Evolutionary conservation across 257 asterid species (phyloP).

Genomic region (Solanum chiquidenum): DNA sequence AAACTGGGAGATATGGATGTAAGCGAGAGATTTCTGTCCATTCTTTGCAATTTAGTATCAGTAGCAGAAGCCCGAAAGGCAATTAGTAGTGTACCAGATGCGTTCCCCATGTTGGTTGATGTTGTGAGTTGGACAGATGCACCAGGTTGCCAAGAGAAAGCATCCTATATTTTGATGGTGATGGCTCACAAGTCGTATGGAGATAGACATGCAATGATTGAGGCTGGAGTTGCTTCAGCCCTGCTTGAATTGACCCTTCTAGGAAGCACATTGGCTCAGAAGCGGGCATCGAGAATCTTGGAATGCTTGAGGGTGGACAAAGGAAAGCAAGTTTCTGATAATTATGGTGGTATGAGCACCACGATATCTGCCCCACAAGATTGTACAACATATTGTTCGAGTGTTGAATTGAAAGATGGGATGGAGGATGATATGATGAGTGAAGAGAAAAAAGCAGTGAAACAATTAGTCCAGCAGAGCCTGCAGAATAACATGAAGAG

Average conservation of each 20-base stretch:
- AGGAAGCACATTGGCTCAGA: conserved; percentile 74
- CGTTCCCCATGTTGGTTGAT: conserved; percentile 47
- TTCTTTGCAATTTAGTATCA: conserved; percentile 54
- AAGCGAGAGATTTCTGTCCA: conserved; percentile 65
- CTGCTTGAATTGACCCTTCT: conserved; percentile 68
- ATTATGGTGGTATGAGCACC: conserved; percentile 10
- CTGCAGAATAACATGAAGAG: conserved; percentile 80
- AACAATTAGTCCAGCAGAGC: conserved; percentile 79
- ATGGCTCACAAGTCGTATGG: conserved; percentile 77
- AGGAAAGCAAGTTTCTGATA: conserved; percentile 56
- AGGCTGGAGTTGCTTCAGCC: conserved; percentile 65
- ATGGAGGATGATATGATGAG: conserved; percentile 45
- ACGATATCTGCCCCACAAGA: conserved; percentile 46
- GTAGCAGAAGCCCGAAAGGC: conserved; percentile 58
- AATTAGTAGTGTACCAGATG: conserved; percentile 41
- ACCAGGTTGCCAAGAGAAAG: conserved; percentile 82
- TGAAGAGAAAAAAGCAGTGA: conserved; percentile 75
- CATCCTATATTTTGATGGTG: conserved; percentile 73
- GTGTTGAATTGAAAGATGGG: background rate
- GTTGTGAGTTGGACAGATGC: conserved; percentile 72
- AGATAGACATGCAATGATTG: conserved; percentile 72
- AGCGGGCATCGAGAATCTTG: conserved; percentile 76
- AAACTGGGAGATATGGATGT: conserved; percentile 60
- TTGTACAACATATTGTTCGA: conserved; percentile 5
- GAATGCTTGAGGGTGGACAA: conserved; percentile 61